Evolutionary conservation across 2,329 filamentous ascomycete species (phyloP).

Genomic region (Penicillium sp.): DNA sequence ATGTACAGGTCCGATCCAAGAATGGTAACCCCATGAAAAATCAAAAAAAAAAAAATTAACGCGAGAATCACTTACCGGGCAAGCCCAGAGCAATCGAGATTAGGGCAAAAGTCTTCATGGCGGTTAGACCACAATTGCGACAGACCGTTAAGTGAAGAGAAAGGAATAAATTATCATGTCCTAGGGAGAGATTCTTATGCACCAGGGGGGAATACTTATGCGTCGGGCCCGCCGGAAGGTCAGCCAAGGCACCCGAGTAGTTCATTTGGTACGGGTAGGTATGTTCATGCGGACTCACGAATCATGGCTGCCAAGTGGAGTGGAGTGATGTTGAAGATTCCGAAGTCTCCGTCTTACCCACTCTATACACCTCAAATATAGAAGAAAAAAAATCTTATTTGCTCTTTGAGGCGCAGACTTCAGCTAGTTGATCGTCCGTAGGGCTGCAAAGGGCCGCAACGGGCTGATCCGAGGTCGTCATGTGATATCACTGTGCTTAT

Average conservation of each 20-base stretch:
- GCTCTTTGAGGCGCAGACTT: neutral
- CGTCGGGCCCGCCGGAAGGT: constrained; percentile 20
- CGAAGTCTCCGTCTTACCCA: neutral
- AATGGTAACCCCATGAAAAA: neutral
- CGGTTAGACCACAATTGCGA: neutral
- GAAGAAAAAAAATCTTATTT: neutral
- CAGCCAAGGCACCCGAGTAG: constrained; percentile 10
- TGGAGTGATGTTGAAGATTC: constrained; percentile 15
- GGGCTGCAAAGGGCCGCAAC: neutral
- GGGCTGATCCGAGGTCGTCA: neutral
- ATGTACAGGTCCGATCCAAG: neutral
- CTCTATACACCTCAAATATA: neutral
- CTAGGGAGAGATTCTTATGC: constrained; percentile 20
- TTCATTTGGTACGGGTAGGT: neutral
- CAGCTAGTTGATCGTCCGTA: neutral
- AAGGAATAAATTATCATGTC: neutral
- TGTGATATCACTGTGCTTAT: neutral
- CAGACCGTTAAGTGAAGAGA: neutral
- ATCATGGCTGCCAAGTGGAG: constrained; percentile 6
- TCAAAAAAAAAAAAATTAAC: too few relatives aligned
- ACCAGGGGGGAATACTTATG: constrained; percentile 19
- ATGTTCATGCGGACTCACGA: constrained; percentile 6
- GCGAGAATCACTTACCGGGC: constrained; percentile 16
- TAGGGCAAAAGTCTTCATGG: constrained; percentile 18
- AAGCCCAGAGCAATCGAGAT: constrained; percentile 17